Evolutionary conservation across 352 stramenopile genomes (phyloP).

Genomic region (Pythium periplocum): DNA sequence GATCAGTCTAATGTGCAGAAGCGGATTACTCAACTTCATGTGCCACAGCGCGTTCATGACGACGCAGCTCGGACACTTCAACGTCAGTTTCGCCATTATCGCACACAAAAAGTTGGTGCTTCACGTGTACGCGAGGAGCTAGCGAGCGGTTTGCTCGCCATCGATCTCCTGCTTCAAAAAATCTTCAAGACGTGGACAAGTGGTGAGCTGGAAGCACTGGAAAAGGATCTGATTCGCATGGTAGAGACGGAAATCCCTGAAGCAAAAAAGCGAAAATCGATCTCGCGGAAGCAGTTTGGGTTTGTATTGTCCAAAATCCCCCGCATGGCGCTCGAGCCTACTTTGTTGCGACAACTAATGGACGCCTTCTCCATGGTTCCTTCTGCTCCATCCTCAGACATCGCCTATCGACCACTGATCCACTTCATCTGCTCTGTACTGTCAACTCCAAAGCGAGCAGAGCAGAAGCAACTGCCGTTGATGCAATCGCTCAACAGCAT

Average conservation of each 20-base stretch:
- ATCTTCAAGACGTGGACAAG: slow-evolving; percentile 34
- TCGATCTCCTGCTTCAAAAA: slow-evolving; percentile 30
- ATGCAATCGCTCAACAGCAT: slow-evolving; percentile 24
- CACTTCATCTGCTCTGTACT: slow-evolving; percentile 40
- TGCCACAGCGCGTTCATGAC: slow-evolving; percentile 30
- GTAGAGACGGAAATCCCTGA: slow-evolving; percentile 35
- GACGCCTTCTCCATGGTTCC: slow-evolving; percentile 31
- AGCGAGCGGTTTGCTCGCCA: slow-evolving; percentile 4
- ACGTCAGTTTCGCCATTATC: slow-evolving; percentile 16
- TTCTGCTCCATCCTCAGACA: slow-evolving; percentile 4
- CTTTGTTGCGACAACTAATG: slow-evolving; percentile 32
- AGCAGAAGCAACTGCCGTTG: slow-evolving; percentile 18
- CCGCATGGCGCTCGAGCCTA: slow-evolving; percentile 33
- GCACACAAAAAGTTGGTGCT: not conserved
- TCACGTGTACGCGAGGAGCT: not conserved
- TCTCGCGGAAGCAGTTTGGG: slow-evolving; percentile 46
- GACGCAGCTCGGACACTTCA: slow-evolving; percentile 25
- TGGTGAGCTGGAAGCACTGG: slow-evolving; percentile 30
- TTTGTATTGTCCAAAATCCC: slow-evolving; percentile 47
- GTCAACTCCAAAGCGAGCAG: slow-evolving; percentile 24
- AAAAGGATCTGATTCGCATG: slow-evolving; percentile 26
- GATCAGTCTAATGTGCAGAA: slow-evolving; percentile 9
- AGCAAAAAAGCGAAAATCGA: slow-evolving; percentile 17
- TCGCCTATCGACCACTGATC: slow-evolving; percentile 40
- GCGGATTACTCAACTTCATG: slow-evolving; percentile 25